Percentiles rank a stretch among this genome's conserved stretches.
Conservation (phyloP, 2,329 filamentous ascomycete genomes). For the Sclerotinia glacialis region DNA sequence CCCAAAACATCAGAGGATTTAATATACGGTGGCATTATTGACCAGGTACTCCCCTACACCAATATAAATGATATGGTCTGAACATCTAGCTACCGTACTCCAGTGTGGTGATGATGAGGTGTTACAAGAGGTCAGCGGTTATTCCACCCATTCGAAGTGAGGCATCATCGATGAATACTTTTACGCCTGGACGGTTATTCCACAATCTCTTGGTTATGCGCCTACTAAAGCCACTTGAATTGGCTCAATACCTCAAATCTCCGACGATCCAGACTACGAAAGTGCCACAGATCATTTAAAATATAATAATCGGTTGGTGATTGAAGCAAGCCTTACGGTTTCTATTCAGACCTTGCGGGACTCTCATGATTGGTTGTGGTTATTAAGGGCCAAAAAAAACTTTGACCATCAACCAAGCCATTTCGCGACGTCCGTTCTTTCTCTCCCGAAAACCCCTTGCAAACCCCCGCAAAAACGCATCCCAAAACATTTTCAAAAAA, state of each 20-base stretch:
- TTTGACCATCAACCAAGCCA: conserved; percentile 17
- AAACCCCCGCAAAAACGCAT: conserved; percentile 15
- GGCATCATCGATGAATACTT: neutral
- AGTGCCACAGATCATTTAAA: conserved; percentile 1
- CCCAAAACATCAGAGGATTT: conserved; percentile 6
- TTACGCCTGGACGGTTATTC: neutral
- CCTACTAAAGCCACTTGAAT: neutral
- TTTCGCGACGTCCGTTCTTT: conserved; percentile 2
- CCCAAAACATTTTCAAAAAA: neutral
- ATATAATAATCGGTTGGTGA: neutral
- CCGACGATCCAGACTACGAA: neutral
- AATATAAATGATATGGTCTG: neutral
- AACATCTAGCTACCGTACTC: neutral
- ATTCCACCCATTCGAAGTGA: neutral
- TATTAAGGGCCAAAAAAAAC: neutral
- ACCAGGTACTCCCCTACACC: neutral
- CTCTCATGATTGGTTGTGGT: conserved; percentile 4
- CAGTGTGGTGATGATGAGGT: neutral
- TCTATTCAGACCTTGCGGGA: neutral
- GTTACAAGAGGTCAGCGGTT: neutral
- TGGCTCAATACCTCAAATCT: neutral
- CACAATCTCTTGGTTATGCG: neutral
- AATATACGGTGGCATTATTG: neutral
- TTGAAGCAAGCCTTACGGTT: neutral
- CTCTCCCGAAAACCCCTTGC: conserved; percentile 1